Evolutionary conservation across 768 basidiomycete genomes (phyloP).

Genomic region (Suillus lakei): DNA sequence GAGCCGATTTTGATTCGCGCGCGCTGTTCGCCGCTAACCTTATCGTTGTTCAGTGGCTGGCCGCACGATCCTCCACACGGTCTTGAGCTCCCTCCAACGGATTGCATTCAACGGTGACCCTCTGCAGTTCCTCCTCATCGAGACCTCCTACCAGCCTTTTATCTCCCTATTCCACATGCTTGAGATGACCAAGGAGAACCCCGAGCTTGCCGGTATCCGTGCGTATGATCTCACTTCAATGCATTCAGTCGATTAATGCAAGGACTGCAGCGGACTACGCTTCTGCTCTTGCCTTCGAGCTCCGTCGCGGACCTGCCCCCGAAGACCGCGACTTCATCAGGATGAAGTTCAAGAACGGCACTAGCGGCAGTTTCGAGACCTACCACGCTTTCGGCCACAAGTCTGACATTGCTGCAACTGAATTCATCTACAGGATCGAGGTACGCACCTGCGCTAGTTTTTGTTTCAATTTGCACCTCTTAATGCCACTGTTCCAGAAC

Average conservation of each 20-base stretch:
- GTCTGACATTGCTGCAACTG: conserved; percentile 79
- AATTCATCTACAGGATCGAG: conserved; percentile 85
- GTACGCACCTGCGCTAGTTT: conserved; percentile 39
- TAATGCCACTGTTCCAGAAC: conserved; percentile 35
- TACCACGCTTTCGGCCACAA: conserved; percentile 77
- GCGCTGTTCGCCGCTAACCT: not conserved
- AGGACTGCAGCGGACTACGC: conserved; percentile 63
- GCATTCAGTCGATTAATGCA: conserved; percentile 19
- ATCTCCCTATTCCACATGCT: conserved; percentile 86
- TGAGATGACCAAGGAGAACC: conserved; percentile 59
- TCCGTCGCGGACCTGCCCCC: conserved; percentile 74
- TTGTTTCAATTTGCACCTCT: not conserved
- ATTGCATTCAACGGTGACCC: conserved; percentile 82
- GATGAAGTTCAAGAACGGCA: conserved; percentile 87
- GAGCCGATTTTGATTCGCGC: conserved; percentile 34
- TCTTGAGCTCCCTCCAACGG: conserved; percentile 73
- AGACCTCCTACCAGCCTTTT: conserved; percentile 90
- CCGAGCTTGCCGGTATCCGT: conserved; percentile 70
- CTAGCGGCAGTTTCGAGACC: conserved; percentile 61
- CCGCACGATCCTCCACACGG: conserved; percentile 73
- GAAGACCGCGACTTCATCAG: conserved; percentile 83
- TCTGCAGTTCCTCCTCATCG: conserved; percentile 76
- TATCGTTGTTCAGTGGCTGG: conserved; percentile 67
- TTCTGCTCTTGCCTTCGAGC: conserved; percentile 78
- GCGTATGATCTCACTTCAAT: conserved; percentile 35